Conservation (phyloP, 2,329 filamentous ascomycete genomes). For the Scedosporium aurantiacum region DNA sequence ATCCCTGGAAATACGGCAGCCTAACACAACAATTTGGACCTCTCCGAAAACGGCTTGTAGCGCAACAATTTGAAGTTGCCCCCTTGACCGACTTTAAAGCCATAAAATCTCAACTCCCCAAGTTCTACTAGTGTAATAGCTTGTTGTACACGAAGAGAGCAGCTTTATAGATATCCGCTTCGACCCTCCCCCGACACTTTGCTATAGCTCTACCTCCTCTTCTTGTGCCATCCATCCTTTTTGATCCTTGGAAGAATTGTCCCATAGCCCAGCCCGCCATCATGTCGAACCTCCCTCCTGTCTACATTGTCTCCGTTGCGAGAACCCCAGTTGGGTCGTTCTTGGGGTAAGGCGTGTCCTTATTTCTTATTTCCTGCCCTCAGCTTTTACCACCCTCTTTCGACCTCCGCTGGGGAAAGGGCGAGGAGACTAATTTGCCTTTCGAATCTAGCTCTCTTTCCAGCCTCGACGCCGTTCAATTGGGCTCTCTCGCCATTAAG, state of each 20-base stretch:
- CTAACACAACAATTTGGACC: background rate
- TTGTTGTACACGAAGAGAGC: no score
- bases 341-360: conserved; percentile 55
- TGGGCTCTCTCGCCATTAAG: conserved; percentile 89
- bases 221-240: conserved; percentile 9
- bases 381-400: conserved; percentile 2
- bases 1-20: background rate
- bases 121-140: no score
- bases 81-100: background rate
- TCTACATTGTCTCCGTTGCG: conserved; percentile 90
- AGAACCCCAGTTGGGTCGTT: conserved; percentile 91
- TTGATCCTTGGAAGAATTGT: background rate
- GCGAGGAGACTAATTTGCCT: background rate
- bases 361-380: background rate
- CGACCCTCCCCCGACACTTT: no score
- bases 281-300: conserved; percentile 73
- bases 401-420: background rate
- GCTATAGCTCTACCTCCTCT: conserved; percentile 1
- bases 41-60: conserved; percentile 1
- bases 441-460: conserved; percentile 60
- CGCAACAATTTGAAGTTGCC: background rate
- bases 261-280: conserved; percentile 19
- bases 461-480: conserved; percentile 72
- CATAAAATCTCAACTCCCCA: no score
- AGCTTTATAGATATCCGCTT: no score